Conservation (phyloP, 306 rosid genomes). For the Notholithocarpus densiflorus region DNA sequence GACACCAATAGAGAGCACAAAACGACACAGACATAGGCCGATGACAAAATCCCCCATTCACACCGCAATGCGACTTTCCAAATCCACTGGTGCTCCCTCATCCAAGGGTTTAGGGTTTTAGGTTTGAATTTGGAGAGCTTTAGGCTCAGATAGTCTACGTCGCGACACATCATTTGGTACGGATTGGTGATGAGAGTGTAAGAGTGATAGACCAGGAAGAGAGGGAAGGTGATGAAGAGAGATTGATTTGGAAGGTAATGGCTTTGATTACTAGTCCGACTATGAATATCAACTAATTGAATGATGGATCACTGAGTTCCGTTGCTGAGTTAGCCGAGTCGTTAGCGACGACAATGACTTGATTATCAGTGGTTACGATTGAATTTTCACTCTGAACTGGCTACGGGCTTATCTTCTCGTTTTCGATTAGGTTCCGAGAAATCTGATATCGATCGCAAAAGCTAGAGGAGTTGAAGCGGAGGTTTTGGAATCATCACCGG, state of each 20-base stretch:
- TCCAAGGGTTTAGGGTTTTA: conserved; percentile 26
- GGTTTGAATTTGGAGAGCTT: conserved; percentile 14
- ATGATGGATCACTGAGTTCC: conserved; percentile 26
- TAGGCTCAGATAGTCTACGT: conserved; percentile 25
- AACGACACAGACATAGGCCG: conserved; percentile 48
- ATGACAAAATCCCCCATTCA: conserved; percentile 67
- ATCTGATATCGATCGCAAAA: conserved; percentile 5
- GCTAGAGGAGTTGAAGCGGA: conserved; percentile 5
- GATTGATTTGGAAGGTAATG: conserved; percentile 47
- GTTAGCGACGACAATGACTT: background rate
- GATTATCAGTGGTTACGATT: conserved; percentile 36
- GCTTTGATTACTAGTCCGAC: conserved; percentile 50
- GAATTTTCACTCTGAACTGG: conserved; percentile 23
- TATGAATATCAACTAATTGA: conserved; percentile 34
- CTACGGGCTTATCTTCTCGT: conserved; percentile 11
- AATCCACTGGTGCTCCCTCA: conserved; percentile 37
- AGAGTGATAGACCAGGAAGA: conserved; percentile 27
- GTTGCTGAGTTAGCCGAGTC: conserved; percentile 28
- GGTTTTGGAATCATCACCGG: conserved; percentile 9
- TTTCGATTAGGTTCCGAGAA: conserved; percentile 22
- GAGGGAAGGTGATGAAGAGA: conserved; percentile 46
- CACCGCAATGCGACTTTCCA: conserved; percentile 51
- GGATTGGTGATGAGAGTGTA: conserved; percentile 59
- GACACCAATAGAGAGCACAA: conserved; percentile 45
- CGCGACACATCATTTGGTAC: conserved; percentile 31